Evolutionary conservation across 139 green algal genomes (phyloP).

Genomic region (Coelastrella sp.): DNA sequence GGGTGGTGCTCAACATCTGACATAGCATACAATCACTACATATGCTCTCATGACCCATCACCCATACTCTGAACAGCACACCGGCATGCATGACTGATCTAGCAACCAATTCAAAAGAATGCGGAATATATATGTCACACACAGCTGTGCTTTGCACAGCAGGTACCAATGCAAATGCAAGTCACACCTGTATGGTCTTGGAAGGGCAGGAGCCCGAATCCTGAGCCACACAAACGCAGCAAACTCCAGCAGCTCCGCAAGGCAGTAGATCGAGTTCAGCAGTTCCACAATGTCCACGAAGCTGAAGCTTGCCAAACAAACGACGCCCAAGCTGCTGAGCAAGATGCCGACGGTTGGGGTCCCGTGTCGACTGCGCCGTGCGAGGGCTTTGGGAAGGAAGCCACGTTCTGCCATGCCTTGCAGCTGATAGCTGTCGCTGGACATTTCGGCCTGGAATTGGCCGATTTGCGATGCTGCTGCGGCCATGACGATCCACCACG

Average conservation of each 20-base stretch:
- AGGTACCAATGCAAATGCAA: too few species aligned
- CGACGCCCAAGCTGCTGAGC: conserved; percentile 83
- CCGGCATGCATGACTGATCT: too few species aligned
- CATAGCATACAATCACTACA: too few species aligned
- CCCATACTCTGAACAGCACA: too few species aligned
- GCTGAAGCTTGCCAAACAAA: conserved; percentile 73
- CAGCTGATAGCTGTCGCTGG: conserved; percentile 91
- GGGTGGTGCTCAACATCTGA: too few species aligned
- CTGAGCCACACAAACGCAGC: conserved; percentile 92
- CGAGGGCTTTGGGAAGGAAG: conserved; percentile 88
- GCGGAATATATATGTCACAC: too few species aligned
- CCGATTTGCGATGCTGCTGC: conserved; percentile 93
- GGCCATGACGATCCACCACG: conserved; percentile 87
- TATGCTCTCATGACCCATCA: too few species aligned
- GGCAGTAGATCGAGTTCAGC: conserved; percentile 96
- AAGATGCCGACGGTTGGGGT: conserved; percentile 93
- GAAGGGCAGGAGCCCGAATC: conserved; percentile 75
- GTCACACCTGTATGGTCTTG: conserved; percentile 73
- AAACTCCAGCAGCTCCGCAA: conserved; percentile 97
- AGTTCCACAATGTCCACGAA: conserved; percentile 93
- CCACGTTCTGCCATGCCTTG: conserved; percentile 96
- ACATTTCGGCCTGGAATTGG: conserved; percentile 98
- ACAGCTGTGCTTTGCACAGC: too few species aligned
- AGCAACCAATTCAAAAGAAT: too few species aligned
- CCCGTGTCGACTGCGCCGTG: conserved; percentile 77